Conservation (phyloP, 116 monocot genomes). For the Thalassia testudinum region DNA sequence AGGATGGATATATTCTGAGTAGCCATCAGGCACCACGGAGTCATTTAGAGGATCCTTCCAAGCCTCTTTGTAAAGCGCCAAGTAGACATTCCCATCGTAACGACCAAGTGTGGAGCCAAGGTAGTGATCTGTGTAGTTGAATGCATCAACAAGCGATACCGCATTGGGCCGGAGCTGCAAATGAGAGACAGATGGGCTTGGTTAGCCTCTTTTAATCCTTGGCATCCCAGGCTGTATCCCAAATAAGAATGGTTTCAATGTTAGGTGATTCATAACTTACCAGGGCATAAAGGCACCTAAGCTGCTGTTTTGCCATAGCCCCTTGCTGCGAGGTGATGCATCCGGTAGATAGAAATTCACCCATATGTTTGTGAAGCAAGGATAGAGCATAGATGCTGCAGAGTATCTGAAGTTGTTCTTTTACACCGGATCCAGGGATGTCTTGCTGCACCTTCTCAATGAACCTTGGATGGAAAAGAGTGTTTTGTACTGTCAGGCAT, state of each 20-base stretch:
- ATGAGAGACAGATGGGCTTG: too few species aligned
- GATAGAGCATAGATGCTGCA: slow-evolving; percentile 72
- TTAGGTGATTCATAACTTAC: slow-evolving; percentile 7
- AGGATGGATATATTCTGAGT: slow-evolving; percentile 46
- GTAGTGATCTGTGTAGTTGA: slow-evolving; percentile 84
- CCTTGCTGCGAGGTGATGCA: slow-evolving; percentile 69
- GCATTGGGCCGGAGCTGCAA: slow-evolving; percentile 72
- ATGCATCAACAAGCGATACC: slow-evolving; percentile 69
- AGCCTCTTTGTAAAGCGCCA: slow-evolving; percentile 54
- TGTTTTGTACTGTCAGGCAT: too few species aligned
- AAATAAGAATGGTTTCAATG: too few species aligned
- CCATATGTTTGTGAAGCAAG: slow-evolving; percentile 71
- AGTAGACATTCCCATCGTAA: slow-evolving; percentile 85
- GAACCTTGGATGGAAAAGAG: too few species aligned
- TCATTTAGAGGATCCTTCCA: slow-evolving; percentile 88
- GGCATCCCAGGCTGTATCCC: too few species aligned
- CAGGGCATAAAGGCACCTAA: slow-evolving; percentile 58
- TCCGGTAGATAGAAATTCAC: slow-evolving; percentile 67
- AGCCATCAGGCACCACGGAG: slow-evolving; percentile 68
- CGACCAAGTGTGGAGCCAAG: slow-evolving; percentile 67
- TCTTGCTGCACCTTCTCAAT: slow-evolving; percentile 20
- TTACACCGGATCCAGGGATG: slow-evolving; percentile 51
- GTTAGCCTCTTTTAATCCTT: too few species aligned
- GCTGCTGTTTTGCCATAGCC: slow-evolving; percentile 62
- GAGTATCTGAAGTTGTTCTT: slow-evolving; percentile 51